Percentiles rank a stretch among this genome's conserved stretches.
Evolutionary conservation across 2,329 filamentous ascomycete genomes (phyloP).

Genomic region (Lasiodiplodia theobromae): DNA sequence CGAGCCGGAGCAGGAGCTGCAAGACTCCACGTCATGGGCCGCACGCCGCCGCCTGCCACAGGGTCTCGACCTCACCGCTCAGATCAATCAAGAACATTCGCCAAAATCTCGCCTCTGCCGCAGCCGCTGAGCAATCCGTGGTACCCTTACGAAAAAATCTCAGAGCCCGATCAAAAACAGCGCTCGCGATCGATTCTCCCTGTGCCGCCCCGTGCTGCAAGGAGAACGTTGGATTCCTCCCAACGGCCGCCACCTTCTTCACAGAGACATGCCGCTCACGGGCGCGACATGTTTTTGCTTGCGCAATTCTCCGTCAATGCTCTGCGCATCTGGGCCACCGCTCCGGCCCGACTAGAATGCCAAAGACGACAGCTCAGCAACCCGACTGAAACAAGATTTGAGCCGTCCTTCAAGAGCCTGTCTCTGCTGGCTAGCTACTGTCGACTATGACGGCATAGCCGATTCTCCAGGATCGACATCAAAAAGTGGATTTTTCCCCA

Average conservation of each 20-base stretch:
- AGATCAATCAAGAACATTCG: constrained; percentile 1
- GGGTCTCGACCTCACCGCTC: constrained; percentile 6
- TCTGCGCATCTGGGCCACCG: not conserved
- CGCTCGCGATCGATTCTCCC: not conserved
- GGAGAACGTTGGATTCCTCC: not conserved
- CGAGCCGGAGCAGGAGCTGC: constrained; percentile 12
- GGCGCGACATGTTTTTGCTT: constrained; percentile 12
- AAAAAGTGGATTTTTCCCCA: constrained; percentile 25
- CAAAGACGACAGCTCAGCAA: not conserved
- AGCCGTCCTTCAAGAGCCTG: not conserved
- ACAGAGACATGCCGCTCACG: constrained; percentile 1
- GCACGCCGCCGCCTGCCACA: constrained; percentile 9
- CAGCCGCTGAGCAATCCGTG: constrained; percentile 12
- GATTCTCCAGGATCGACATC: constrained; percentile 10
- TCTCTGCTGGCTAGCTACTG: not conserved
- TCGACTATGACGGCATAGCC: constrained; percentile 8
- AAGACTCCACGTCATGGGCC: constrained; percentile 20
- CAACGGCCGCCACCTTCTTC: not conserved
- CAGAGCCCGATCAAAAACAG: constrained; percentile 2
- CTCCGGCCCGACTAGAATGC: not conserved
- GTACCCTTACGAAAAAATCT: not conserved
- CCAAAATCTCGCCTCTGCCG: constrained; percentile 2
- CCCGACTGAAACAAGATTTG: constrained; percentile 4
- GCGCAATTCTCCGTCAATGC: constrained; percentile 12
- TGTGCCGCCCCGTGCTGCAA: constrained; percentile 7